These are phyloP conservation scores for Arabis alpina DNA, from an alignment of 345 rosid species.

Conservation along the genomic window DNA sequence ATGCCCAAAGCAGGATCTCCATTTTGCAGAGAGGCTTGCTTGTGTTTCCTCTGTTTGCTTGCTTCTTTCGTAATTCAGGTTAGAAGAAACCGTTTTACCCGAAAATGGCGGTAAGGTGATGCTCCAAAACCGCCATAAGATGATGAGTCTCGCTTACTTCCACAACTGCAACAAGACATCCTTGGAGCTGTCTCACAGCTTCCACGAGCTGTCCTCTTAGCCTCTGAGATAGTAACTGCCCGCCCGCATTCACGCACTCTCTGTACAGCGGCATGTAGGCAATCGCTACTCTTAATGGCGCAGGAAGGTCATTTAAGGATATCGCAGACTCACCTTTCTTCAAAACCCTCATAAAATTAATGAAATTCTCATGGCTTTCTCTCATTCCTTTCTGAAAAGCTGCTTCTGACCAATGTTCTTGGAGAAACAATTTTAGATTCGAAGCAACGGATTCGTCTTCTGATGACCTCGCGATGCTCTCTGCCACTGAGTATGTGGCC, in stretches of 20 bases:
- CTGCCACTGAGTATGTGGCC: conserved; percentile 85
- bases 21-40: conserved; percentile 13
- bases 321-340: conserved; percentile 70
- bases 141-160: conserved; percentile 51
- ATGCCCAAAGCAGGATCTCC: conserved; percentile 20
- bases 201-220: conserved; percentile 87
- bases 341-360: conserved; percentile 69
- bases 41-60: background rate
- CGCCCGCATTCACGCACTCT: conserved; percentile 69
- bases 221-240: conserved; percentile 70
- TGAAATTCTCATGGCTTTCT: conserved; percentile 71
- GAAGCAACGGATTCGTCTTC: conserved; percentile 76
- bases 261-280: conserved; percentile 86
- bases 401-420: conserved; percentile 85
- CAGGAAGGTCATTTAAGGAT: conserved; percentile 72
- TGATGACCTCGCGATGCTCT: conserved; percentile 88
- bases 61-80: background rate
- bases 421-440: conserved; percentile 70
- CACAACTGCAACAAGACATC: conserved; percentile 50
- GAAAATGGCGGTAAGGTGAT: conserved; percentile 73
- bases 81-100: conserved; percentile 49
- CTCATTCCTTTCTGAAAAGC: conserved; percentile 74
- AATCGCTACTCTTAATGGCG: conserved; percentile 74
- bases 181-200: conserved; percentile 83
- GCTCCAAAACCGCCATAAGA: conserved; percentile 75